These are phyloP conservation scores for Taiozyma onychis DNA, from an alignment of 1,139 yeast species.

Conservation along the genomic window DNA sequence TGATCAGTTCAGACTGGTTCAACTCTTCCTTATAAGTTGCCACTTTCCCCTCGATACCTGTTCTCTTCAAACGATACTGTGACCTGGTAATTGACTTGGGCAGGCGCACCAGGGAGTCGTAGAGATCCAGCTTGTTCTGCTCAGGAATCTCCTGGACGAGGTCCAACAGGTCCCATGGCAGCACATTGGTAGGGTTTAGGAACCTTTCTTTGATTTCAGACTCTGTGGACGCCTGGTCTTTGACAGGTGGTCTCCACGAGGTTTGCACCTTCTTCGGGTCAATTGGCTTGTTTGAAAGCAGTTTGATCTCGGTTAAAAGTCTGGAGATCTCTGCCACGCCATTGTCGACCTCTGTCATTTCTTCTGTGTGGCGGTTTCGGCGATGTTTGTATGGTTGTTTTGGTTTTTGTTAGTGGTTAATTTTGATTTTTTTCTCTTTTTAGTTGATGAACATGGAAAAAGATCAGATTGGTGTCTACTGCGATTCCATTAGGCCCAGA, in stretches of 20 bases:
- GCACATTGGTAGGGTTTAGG: conserved; percentile 43
- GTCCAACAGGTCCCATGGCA: conserved; percentile 57
- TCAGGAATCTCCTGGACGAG: conserved; percentile 43
- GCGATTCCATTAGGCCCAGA: too few relatives aligned
- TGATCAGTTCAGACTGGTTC: conserved; percentile 40
- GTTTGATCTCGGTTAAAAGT: background rate
- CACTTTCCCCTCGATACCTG: conserved; percentile 71
- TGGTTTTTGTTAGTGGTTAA: background rate
- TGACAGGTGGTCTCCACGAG: background rate
- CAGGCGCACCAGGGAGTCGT: conserved; percentile 36
- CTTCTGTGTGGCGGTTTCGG: background rate
- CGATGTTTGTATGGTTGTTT: background rate
- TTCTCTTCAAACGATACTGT: conserved; percentile 54
- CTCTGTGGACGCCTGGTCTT: background rate
- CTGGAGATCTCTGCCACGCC: background rate
- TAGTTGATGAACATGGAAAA: background rate
- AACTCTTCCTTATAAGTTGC: conserved; percentile 58
- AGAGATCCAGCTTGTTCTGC: conserved; percentile 25
- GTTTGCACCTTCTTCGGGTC: background rate
- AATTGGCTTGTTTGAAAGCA: background rate
- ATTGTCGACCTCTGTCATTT: background rate
- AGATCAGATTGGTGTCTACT: background rate
- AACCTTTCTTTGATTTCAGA: conserved; percentile 28
- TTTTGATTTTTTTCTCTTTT: background rate
- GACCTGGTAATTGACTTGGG: conserved; percentile 56